phyloP scores from a whole-genome alignment of 164 flowering plant species.

The Tinospora cordifolia region DNA sequence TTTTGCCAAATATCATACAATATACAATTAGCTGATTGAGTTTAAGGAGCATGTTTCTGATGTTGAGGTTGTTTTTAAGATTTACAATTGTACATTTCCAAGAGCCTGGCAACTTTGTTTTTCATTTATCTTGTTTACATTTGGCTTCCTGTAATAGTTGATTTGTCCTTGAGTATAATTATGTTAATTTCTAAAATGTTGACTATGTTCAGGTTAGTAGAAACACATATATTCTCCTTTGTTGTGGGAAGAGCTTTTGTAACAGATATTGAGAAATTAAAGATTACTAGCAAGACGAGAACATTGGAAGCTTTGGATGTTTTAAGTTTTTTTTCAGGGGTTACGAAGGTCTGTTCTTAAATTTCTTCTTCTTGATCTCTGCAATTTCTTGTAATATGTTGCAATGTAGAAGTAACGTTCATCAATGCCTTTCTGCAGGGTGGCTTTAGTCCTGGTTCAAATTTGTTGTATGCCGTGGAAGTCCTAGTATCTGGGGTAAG shows the following conservation, averaged over 20 bases:
- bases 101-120: neutral
- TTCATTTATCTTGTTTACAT: neutral
- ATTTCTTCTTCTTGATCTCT: neutral
- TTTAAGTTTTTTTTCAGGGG: slow-evolving; percentile 63
- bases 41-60: neutral
- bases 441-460: slow-evolving; percentile 77
- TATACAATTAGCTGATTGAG: neutral
- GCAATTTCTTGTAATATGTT: neutral
- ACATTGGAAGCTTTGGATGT: slow-evolving; percentile 59
- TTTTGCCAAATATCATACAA: neutral
- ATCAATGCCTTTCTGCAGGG: slow-evolving; percentile 50
- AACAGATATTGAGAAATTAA: slow-evolving; percentile 93
- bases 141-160: neutral
- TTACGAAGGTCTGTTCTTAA: slow-evolving; percentile 54
- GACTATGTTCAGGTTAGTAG: slow-evolving; percentile 71
- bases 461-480: slow-evolving; percentile 76
- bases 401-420: slow-evolving; percentile 9
- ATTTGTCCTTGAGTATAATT: neutral
- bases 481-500: slow-evolving; percentile 92
- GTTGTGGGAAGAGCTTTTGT: slow-evolving; percentile 99
- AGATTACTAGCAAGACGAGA: slow-evolving; percentile 76
- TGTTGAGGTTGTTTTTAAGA: too few species aligned
- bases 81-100: too few species aligned
- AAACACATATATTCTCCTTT: slow-evolving; percentile 95
- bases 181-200: slow-evolving; percentile 17